phyloP scores from a whole-genome alignment of 2,329 filamentous ascomycete genomes.

The Aspergillus carbonarius region DNA sequence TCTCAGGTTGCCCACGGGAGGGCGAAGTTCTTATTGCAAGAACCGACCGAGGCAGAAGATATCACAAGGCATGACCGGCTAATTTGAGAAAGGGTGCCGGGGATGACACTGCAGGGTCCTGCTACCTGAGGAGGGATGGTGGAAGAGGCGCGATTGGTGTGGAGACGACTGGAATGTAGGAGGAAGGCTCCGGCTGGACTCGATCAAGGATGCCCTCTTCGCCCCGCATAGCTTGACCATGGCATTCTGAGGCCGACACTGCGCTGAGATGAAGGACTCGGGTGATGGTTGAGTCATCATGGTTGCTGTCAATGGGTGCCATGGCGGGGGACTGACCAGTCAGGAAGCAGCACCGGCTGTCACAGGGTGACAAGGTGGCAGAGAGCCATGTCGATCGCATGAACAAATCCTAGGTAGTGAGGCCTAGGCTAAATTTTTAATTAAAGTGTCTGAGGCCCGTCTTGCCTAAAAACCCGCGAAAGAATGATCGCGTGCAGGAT shows the following conservation, averaged over 20 bases:
- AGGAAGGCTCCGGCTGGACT: slow-evolving; percentile 1
- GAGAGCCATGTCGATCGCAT: not conserved
- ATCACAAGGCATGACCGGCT: slow-evolving; percentile 10
- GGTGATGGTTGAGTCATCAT: not conserved
- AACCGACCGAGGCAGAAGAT: slow-evolving; percentile 8
- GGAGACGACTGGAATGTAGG: not conserved
- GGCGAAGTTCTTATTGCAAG: slow-evolving; percentile 11
- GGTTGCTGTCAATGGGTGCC: not conserved
- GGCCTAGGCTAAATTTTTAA: not conserved
- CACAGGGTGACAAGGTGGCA: not conserved
- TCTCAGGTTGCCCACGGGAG: not conserved
- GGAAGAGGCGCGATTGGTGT: slow-evolving; percentile 3
- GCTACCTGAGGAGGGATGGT: not conserved
- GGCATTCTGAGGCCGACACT: not conserved
- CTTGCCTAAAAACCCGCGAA: not conserved
- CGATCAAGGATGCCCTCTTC: not conserved
- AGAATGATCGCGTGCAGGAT: not conserved
- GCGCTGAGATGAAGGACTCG: not conserved
- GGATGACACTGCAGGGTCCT: slow-evolving; percentile 1
- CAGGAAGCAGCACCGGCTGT: not conserved
- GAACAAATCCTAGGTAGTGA: not conserved
- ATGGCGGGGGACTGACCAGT: not conserved
- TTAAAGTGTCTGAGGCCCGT: not conserved
- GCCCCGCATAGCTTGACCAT: not conserved
- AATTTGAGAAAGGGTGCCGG: not conserved